Evolutionary conservation across 2,329 filamentous ascomycete species (phyloP), one percentile per base, ranked within the genome.

Genomic region (Fusarium setosum): DNA sequence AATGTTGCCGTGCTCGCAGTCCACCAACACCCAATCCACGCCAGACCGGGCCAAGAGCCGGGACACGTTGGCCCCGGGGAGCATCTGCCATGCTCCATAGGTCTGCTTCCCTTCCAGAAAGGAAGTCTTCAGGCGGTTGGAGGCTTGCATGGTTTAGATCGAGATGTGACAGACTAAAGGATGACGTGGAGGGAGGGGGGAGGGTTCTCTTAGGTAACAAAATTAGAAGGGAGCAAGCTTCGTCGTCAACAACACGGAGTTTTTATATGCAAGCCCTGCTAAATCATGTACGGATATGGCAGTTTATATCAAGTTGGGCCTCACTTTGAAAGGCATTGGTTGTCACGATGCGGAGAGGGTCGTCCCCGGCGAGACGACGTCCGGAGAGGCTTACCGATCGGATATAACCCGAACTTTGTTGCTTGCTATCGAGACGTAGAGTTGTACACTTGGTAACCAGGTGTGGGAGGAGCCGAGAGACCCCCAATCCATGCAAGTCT

Each of bases 11-110:
- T 85, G 83, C 68, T 83, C 83, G 54, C 81, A 82, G 63, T 83
- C 83, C 38, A 84, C 84, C 74, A 90, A 80, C 8, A 92, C 84
- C 82, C 88, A 90, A 73, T 91, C 89, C 1, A 88, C 81, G 1
- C 87, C 88, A 1, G 83, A 74, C 52, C 87, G 79, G 2, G 89
- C 88, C 48, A 92, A 78, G 10, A 82, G 75, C 53, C 86, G 81
- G 3, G 86, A 86, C n/a, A 89, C 76, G 61, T 88, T 88, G 41
- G 82, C 79, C 1, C 86, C 85, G 0, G 86, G 86, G 50, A 88
- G 76, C 80, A 87, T 87, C 76, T 90, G 87, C 86, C 86, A 89
- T 53, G 84, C 79, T 3, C 87, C 87, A 68, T 86, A 79, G 54
- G 83, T 82, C 5, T 83, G 76, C 13, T 77, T 79, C 55, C 78